phyloP scores from a whole-genome alignment of 2,329 filamentous ascomycete species.

The Didymella pinodella region DNA sequence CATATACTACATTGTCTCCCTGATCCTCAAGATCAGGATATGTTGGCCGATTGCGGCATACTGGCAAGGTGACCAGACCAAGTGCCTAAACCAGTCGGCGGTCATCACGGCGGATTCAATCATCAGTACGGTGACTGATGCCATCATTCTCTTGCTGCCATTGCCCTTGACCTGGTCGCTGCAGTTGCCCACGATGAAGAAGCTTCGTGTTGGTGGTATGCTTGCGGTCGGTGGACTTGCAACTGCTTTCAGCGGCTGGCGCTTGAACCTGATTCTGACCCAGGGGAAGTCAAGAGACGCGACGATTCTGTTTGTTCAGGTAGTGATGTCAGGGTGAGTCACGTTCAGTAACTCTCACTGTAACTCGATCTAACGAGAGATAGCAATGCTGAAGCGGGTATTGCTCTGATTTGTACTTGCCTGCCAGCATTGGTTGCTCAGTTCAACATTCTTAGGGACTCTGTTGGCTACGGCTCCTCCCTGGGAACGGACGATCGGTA shows the following conservation, averaged over 20 bases:
- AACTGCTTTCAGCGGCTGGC: conserved; percentile 40
- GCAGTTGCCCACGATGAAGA: conserved; percentile 38
- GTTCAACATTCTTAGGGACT: conserved; percentile 18
- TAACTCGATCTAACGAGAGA: not conserved
- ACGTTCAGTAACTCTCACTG: not conserved
- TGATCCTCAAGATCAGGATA: conserved; percentile 18
- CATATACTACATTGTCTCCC: conserved; percentile 16
- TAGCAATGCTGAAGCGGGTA: conserved; percentile 27
- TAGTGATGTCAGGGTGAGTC: conserved; percentile 22
- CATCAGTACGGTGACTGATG: conserved; percentile 46
- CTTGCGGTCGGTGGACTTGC: conserved; percentile 45
- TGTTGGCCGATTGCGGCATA: conserved; percentile 32
- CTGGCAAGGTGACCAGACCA: conserved; percentile 28
- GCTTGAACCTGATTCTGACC: conserved; percentile 30
- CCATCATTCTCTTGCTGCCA: conserved; percentile 48
- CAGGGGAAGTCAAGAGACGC: conserved; percentile 13
- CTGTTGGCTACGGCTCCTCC: conserved; percentile 18
- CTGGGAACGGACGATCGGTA: conserved; percentile 4
- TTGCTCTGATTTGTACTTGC: conserved; percentile 27
- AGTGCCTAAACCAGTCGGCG: conserved; percentile 44
- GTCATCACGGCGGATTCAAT: conserved; percentile 48
- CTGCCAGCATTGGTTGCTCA: conserved; percentile 22
- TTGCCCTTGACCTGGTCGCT: conserved; percentile 45
- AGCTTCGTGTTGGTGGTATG: conserved; percentile 45
- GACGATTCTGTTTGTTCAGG: conserved; percentile 19